Base-by-base conservation (phyloP, 169 alveolate species). In the Eimeria nieschulzi region DNA sequence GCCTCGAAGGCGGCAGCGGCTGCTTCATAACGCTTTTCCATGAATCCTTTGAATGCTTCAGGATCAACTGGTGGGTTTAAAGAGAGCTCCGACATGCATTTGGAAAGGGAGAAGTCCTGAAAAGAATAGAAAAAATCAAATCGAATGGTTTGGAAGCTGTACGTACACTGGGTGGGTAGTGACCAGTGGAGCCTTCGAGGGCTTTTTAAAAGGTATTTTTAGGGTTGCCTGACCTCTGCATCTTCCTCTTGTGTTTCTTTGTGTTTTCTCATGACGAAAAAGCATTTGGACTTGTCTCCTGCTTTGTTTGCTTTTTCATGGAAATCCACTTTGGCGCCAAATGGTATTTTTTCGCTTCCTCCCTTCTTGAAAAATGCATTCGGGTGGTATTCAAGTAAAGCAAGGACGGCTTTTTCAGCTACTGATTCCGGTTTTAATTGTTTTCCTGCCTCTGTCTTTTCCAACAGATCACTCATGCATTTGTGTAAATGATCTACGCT, bases 1-100 rank as follows among this genome's bases (percentile, higher is more conserved):
- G 85, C 85, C 15, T 76, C 85, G 54, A 53, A 76, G 7, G 85
- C 85, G 19, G 85, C 85, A 76, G 92, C 91, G 25, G 79, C 91
- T 0, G 70, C 17, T 33, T 71, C 83, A 73, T 84, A 70, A 6
- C 91, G 91, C 63, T 53, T 39, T 23, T 70, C 46, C 75, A 84
- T n/a, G 7, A 84, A 55, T 54, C 9, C 39, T n/a, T 19, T 46
- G 5, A 70, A 56, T 5, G 78, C 91, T 19, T 84, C 91, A 0
- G 70, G 55, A 3, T 70, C 55, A 13, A 72, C 63, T 0, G 91
- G 91, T 5, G 91, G 91, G 54, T 84, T 73, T 59, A 39, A 12
- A 8, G 91, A 56, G n/a, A 84, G 25, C 83, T 84, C 91, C 25
- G 91, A n/a, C 7, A 84, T 46, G 70, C 91, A 84, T 61, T 84